These are phyloP conservation scores for Myxozyma nipponensis DNA, from an alignment of 805 yeast species.

Conservation along the genomic window DNA sequence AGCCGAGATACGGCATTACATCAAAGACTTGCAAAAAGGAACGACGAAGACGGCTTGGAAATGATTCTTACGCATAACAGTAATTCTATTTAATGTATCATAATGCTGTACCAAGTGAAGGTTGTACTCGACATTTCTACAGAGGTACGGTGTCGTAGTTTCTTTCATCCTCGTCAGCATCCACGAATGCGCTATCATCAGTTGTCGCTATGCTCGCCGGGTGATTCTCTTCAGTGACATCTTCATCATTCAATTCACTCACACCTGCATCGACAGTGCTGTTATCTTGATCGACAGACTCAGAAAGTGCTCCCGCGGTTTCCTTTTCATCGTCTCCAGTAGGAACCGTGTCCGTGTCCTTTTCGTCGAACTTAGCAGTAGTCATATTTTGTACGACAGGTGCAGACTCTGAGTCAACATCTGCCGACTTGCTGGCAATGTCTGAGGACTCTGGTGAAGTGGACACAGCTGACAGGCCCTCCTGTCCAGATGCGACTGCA, in stretches of 20 bases:
- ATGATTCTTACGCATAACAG: slow-evolving; percentile 3
- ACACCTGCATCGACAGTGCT: slow-evolving; percentile 6
- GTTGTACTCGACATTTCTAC: neutral
- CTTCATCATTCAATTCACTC: slow-evolving; percentile 1
- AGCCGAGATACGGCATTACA: slow-evolving; percentile 13
- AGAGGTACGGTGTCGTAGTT: slow-evolving; percentile 7
- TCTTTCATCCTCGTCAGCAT: slow-evolving; percentile 4
- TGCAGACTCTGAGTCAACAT: neutral
- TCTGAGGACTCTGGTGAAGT: neutral
- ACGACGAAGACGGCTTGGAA: slow-evolving; percentile 13
- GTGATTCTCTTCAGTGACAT: neutral
- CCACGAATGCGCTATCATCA: neutral
- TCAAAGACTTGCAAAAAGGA: slow-evolving; percentile 15
- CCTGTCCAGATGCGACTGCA: neutral
- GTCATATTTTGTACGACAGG: too few species aligned
- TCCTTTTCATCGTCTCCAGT: neutral
- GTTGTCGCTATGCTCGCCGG: neutral
- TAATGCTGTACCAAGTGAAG: neutral
- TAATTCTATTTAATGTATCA: neutral
- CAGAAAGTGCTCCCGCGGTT: neutral
- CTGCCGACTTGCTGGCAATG: neutral
- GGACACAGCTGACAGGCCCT: neutral
- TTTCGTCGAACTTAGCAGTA: too few species aligned
- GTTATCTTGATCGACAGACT: neutral
- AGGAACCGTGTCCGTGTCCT: neutral